These are phyloP conservation scores for Chlorella sp. DNA, from an alignment of 139 green algal genomes.

Conservation along the genomic window DNA sequence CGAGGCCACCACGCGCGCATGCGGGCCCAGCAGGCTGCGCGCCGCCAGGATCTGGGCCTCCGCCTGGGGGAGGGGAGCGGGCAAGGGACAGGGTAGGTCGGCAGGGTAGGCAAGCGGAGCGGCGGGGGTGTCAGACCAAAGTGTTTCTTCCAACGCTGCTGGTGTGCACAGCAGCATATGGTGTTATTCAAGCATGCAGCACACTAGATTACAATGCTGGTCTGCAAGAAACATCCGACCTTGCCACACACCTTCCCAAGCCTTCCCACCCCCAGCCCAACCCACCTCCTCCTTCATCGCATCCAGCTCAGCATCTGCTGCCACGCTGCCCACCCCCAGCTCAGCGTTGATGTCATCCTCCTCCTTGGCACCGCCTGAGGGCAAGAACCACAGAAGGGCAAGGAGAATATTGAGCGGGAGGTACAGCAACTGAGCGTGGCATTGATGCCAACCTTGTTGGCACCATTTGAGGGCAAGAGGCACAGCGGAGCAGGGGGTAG, in stretches of 20 bases:
- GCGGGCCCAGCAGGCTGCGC: constrained; percentile 65
- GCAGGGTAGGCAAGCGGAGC: background rate
- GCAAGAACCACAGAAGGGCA: background rate
- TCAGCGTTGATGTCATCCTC: constrained; percentile 76
- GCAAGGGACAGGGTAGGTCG: background rate
- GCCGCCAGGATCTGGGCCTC: constrained; percentile 73
- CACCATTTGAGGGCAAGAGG: too few species aligned
- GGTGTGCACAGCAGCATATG: background rate
- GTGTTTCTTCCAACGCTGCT: background rate
- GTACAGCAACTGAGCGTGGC: too few species aligned
- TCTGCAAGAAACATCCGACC: too few species aligned
- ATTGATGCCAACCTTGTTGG: too few species aligned
- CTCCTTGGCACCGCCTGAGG: constrained; percentile 36
- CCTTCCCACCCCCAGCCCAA: background rate
- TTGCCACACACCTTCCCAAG: too few species aligned
- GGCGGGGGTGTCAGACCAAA: background rate
- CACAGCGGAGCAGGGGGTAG: too few species aligned
- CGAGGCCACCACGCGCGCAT: constrained; percentile 48
- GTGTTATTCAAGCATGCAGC: background rate
- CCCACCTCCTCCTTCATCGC: constrained; percentile 61
- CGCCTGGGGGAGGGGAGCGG: constrained; percentile 16
- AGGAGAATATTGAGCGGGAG: too few species aligned
- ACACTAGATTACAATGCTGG: too few species aligned
- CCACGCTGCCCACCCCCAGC: constrained; percentile 68
- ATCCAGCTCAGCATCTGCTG: constrained; percentile 80